phyloP scores from a whole-genome alignment of 495 filamentous ascomycete genomes.

The Lasiosphaeriaceae sp. region DNA sequence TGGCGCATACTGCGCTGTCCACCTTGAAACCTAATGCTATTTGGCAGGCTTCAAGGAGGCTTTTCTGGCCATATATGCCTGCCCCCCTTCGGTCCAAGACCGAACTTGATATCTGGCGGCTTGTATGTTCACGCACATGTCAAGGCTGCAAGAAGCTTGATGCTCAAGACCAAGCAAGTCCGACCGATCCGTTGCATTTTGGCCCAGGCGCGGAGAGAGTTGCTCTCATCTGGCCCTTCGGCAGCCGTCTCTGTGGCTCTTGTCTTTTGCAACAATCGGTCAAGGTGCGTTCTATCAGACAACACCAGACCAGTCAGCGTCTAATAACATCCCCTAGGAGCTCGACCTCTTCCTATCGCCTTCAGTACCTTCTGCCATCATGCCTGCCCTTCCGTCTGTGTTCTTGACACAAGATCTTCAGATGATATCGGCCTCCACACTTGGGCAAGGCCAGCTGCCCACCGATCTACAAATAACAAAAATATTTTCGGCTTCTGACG shows the following conservation, averaged over 20 bases:
- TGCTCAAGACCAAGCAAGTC: conserved; percentile 5
- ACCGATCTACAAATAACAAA: conserved; percentile 53
- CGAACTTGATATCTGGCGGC: conserved; percentile 62
- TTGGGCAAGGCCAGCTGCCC: conserved; percentile 45
- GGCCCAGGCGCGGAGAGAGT: conserved; percentile 52
- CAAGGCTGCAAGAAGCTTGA: conserved; percentile 47
- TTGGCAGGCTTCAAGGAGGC: conserved; percentile 57
- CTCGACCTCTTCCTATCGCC: conserved; percentile 58
- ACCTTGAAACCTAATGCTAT: conserved; percentile 49
- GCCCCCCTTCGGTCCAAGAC: conserved; percentile 48
- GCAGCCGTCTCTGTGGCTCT: conserved; percentile 53
- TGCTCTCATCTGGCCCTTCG: conserved; percentile 63
- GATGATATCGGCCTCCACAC: conserved; percentile 48
- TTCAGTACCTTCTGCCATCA: conserved; percentile 51
- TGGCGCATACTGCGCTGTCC: conserved; percentile 14
- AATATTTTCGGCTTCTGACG: conserved; percentile 55
- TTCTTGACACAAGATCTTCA: conserved; percentile 56
- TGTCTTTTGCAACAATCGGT: conserved; percentile 55
- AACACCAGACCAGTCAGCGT: not conserved
- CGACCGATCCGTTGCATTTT: conserved; percentile 41
- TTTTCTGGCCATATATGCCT: conserved; percentile 53
- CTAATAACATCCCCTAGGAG: conserved; percentile 50
- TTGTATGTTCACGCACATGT: conserved; percentile 51
- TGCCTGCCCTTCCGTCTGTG: conserved; percentile 60
- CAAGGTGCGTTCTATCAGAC: conserved; percentile 48